Evolutionary conservation across 495 filamentous ascomycete species (phyloP), one percentile per base, ranked within the genome.

Genomic region (Penicillium diatomitis): DNA sequence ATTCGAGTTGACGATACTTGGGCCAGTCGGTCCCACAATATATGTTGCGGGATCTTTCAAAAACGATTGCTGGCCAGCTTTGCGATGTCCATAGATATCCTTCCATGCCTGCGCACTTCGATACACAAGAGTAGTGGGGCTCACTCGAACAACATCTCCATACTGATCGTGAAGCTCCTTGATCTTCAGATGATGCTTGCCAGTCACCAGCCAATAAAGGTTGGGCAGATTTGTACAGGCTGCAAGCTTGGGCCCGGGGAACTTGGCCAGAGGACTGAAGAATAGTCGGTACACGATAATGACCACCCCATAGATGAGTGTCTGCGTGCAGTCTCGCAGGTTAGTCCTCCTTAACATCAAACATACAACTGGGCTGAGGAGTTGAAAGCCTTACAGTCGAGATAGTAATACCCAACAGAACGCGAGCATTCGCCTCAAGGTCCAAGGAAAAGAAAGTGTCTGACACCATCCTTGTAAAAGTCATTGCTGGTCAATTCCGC

Each of bases 51-150:
- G 53, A 32, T 59, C 56, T 44, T 59, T 59, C 4, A 56, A 32
- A n/a, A 56, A 59, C 3, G 56, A 53, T 27, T 41, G 34, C 0
- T 47, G 44, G 10, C 47, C 53, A 6, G 47, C 10, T 38, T 59
- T 59, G 9, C 57, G 53, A 53, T 78, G 74, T 32, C 70, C 70
- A 57, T 80, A 78, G 39, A 82, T 79, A 37, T 81, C 78, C 40
- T 69, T 69, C 77, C 77, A 82, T 5, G 74, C 79, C 44, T 70
- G 59, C 0, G 75, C 59, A 32, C 64, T 61, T 30, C 56, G 68
- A 52, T 70, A 83, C 0, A 83, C 11, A 68, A 76, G n/a, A 80
- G 58, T 37, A 70, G 63, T 43, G 67, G 65, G 31, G 10, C 53
- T 49, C 2, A 46, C 48, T 29, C 83, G 76, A 0, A 86, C 69